These are phyloP conservation scores for Sporothrix brasiliensis DNA, from an alignment of 2,329 filamentous ascomycete species.

Conservation along the genomic window DNA sequence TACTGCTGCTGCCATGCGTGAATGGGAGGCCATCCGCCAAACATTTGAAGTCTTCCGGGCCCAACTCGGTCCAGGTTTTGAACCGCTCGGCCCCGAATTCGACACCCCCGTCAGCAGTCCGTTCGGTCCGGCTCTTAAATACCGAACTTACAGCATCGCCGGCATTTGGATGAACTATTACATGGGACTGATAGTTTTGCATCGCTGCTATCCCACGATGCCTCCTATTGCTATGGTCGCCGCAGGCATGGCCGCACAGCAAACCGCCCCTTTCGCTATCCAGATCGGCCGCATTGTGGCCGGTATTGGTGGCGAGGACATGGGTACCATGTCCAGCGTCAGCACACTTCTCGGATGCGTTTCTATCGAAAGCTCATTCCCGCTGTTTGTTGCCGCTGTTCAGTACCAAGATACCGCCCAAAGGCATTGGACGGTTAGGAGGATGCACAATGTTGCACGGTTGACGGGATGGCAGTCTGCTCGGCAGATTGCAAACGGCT, in stretches of 20 bases:
- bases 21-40: constrained; percentile 75
- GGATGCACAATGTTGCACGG: constrained; percentile 73
- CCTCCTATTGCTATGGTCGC: constrained; percentile 88
- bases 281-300: constrained; percentile 79
- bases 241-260: constrained; percentile 72
- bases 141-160: constrained; percentile 83
- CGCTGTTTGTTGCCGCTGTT: constrained; percentile 83
- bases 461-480: constrained; percentile 88
- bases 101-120: constrained; percentile 66
- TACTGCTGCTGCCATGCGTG: constrained; percentile 69
- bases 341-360: constrained; percentile 79
- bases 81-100: constrained; percentile 71
- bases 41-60: constrained; percentile 69
- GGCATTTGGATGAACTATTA: constrained; percentile 87
- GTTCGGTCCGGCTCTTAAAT: constrained; percentile 80
- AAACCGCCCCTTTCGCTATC: constrained; percentile 71
- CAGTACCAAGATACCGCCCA: constrained; percentile 74
- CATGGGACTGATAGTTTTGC: constrained; percentile 79
- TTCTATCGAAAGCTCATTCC: constrained; percentile 79
- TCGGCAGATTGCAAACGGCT: constrained; percentile 77
- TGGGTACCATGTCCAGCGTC: constrained; percentile 58
- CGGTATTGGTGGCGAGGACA: constrained; percentile 64
- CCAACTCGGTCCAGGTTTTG: constrained; percentile 73
- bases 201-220: constrained; percentile 84
- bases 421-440: constrained; percentile 74